Conservation (phyloP, 345 rosid species). For the Gossypium herbaceum region DNA sequence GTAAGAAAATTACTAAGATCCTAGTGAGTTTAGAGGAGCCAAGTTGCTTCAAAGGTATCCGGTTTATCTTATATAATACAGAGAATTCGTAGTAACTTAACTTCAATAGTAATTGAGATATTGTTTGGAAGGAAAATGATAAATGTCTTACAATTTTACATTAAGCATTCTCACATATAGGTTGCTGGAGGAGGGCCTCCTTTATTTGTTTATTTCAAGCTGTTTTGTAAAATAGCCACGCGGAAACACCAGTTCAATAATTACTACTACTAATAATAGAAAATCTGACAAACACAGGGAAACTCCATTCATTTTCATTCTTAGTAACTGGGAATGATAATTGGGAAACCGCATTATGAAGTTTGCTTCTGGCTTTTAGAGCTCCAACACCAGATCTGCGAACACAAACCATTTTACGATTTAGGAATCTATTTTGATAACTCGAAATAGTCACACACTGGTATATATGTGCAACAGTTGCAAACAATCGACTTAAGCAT, state of each 20-base stretch:
- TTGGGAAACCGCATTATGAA: not conserved
- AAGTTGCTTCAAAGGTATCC: not conserved
- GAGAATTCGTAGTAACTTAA: not conserved
- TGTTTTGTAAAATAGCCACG: constrained; percentile 27
- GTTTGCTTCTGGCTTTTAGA: constrained; percentile 35
- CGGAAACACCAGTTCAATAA: constrained; percentile 17
- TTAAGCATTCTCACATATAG: constrained; percentile 7
- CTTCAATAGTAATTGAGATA: not conserved
- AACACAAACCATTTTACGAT: constrained; percentile 13
- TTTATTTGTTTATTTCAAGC: constrained; percentile 31
- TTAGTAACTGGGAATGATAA: not conserved
- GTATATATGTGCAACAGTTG: not conserved
- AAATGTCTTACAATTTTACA: constrained; percentile 16
- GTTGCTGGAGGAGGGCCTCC: constrained; percentile 25
- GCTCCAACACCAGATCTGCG: constrained; percentile 76
- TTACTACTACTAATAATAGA: not conserved
- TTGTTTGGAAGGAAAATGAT: not conserved
- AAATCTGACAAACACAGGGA: constrained; percentile 21
- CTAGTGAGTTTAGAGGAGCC: not conserved
- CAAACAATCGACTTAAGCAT: not conserved
- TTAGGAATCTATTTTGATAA: not conserved
- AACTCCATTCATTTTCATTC: not conserved
- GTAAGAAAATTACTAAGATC: not conserved
- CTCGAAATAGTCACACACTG: not conserved
- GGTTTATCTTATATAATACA: not conserved